Conservation (phyloP, 176 grass and related monocot species). For the Carex scoparia region DNA sequence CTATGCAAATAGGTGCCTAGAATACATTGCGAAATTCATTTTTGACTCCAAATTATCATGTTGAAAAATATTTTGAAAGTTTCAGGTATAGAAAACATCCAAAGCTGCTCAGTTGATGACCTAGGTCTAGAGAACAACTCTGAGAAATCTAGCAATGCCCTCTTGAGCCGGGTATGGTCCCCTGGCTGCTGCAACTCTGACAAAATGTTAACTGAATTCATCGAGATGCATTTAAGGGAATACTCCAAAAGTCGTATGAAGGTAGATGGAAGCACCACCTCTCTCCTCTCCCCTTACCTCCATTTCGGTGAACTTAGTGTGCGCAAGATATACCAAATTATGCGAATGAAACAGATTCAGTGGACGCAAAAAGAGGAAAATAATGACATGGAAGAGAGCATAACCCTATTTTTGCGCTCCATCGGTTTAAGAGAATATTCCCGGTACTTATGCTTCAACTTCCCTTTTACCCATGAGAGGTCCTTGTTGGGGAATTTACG, state of each 20-base stretch:
- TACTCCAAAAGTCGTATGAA: slow-evolving; percentile 75
- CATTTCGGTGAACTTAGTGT: slow-evolving; percentile 93
- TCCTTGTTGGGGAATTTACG: slow-evolving; percentile 81
- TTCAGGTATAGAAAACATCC: slow-evolving; percentile 56
- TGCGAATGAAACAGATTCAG: slow-evolving; percentile 53
- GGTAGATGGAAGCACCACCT: slow-evolving; percentile 64
- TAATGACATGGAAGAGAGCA: slow-evolving; percentile 49
- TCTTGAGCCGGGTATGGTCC: slow-evolving; percentile 76
- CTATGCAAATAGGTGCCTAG: neutral
- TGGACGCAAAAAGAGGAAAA: slow-evolving; percentile 60
- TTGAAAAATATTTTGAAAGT: neutral
- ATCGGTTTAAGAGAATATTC: slow-evolving; percentile 93
- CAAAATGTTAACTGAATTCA: slow-evolving; percentile 69
- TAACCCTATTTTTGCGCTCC: slow-evolving; percentile 61
- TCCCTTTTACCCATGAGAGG: slow-evolving; percentile 80
- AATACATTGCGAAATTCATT: neutral
- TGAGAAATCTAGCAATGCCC: slow-evolving; percentile 89
- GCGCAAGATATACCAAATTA: slow-evolving; percentile 63
- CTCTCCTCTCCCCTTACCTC: slow-evolving; percentile 77
- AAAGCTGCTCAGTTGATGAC: slow-evolving; percentile 59
- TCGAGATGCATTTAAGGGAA: slow-evolving; percentile 54
- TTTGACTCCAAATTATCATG: neutral
- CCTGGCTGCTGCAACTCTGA: slow-evolving; percentile 79
- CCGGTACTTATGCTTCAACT: slow-evolving; percentile 90
- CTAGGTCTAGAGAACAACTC: slow-evolving; percentile 76